These are phyloP conservation scores for Quercus cerris DNA, from an alignment of 306 rosid species.

Conservation along the genomic window DNA sequence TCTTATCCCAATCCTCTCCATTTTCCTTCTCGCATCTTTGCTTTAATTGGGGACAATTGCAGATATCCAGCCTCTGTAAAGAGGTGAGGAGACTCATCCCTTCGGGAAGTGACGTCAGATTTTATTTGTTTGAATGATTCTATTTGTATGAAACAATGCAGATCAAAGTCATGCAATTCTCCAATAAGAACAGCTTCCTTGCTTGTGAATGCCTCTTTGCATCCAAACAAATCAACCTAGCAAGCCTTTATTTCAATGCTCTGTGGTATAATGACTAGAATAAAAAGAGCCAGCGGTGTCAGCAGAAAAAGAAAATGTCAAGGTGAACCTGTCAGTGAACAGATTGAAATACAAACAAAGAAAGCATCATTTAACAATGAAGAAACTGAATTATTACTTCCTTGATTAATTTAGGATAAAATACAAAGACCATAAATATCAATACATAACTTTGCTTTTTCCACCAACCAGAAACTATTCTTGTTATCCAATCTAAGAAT, in stretches of 20 bases:
- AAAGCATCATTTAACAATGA: neutral
- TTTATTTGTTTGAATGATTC: neutral
- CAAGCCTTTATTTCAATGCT: neutral
- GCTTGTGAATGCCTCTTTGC: neutral
- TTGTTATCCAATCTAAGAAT: neutral
- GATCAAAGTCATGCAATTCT: neutral
- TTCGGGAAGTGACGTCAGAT: conserved; percentile 1
- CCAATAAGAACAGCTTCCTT: neutral
- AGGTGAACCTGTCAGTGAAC: neutral
- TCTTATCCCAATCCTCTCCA: conserved; percentile 24
- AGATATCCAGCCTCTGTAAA: neutral
- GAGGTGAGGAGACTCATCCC: neutral
- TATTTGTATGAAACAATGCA: neutral
- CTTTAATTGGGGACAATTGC: neutral
- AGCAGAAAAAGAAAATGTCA: neutral
- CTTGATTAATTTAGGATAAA: neutral
- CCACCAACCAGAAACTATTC: neutral
- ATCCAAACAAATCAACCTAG: neutral
- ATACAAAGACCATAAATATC: neutral
- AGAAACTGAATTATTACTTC: neutral
- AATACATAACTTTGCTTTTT: neutral
- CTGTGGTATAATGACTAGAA: neutral
- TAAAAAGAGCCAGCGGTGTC: neutral
- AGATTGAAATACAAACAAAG: neutral
- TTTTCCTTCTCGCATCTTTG: conserved; percentile 14